Evolutionary conservation across 176 grass and related monocot genomes (phyloP).

Genomic region (Thinopyrum elongatum): DNA sequence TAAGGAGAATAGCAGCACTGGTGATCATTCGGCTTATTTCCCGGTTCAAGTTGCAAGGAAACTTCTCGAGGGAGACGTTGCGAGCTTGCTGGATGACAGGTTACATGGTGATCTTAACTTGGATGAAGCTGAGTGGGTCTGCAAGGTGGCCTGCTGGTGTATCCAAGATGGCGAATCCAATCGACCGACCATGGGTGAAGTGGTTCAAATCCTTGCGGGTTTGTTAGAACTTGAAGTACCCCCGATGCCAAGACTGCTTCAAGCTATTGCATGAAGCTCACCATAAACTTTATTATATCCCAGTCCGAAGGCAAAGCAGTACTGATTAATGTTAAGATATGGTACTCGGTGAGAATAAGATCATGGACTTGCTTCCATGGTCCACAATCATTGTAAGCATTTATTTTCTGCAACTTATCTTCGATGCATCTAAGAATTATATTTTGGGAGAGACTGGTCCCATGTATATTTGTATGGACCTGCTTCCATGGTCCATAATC

Average conservation of each 20-base stretch:
- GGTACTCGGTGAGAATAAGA: background rate
- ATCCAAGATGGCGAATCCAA: conserved; percentile 33
- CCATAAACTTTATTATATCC: background rate
- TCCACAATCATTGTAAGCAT: background rate
- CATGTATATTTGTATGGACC: background rate
- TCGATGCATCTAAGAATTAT: background rate
- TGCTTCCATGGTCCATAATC: too few relatives aligned
- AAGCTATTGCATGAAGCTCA: conserved; percentile 7
- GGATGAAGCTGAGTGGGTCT: conserved; percentile 31
- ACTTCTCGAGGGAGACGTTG: conserved; percentile 15
- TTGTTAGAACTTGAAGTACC: conserved; percentile 32
- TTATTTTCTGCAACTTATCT: background rate
- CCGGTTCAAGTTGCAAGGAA: conserved; percentile 39
- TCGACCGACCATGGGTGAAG: conserved; percentile 46
- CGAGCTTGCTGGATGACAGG: conserved; percentile 26
- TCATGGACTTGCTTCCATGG: background rate
- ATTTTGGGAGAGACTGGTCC: background rate
- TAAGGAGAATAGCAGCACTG: background rate
- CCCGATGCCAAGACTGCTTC: conserved; percentile 40
- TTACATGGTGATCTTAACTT: conserved; percentile 12
- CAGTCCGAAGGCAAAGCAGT: background rate
- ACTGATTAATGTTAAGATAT: background rate
- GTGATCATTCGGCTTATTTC: conserved; percentile 16
- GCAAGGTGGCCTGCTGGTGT: conserved; percentile 53
- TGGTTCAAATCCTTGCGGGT: conserved; percentile 42